Percentiles rank a stretch among this genome's conserved stretches.
Evolutionary conservation across 116 monocot genomes (phyloP).

Genomic region (Iris pallida): DNA sequence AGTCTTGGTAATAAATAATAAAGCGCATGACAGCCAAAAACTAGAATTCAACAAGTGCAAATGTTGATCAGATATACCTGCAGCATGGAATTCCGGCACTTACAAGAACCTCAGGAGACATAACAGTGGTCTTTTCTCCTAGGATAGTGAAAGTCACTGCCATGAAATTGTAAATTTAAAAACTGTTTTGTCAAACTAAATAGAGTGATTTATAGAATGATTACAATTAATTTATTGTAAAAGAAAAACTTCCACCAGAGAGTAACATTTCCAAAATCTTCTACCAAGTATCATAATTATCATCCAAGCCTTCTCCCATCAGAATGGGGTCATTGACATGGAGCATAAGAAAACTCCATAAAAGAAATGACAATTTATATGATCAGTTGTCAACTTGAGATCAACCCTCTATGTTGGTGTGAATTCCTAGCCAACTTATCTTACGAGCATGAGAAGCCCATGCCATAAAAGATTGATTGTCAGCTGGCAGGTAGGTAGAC

Average conservation of each 20-base stretch:
- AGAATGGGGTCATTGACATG: neutral
- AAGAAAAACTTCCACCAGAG: neutral
- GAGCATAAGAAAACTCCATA: neutral
- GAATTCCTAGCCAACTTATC: no score
- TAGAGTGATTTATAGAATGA: neutral
- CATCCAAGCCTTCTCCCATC: neutral
- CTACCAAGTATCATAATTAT: neutral
- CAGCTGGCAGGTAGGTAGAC: no score
- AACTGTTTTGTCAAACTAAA: neutral
- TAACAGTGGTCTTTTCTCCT: constrained; percentile 54
- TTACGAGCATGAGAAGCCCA: no score
- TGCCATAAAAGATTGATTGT: no score
- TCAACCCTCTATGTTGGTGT: neutral
- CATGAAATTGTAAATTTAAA: constrained; percentile 3
- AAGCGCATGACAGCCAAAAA: constrained; percentile 7
- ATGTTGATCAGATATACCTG: constrained; percentile 24
- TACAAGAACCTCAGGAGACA: constrained; percentile 57
- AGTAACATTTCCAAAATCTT: neutral
- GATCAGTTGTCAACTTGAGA: neutral
- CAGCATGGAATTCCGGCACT: constrained; percentile 58
- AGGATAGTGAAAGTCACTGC: constrained; percentile 54
- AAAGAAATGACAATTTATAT: neutral
- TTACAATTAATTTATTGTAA: neutral
- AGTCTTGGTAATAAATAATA: constrained; percentile 8
- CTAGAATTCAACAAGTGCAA: neutral